A percentile compares a stretch with the other conserved stretches of the same genome.
These are phyloP conservation scores for Bryopsis sp. DNA, from an alignment of 139 green algal species.

Conservation along the genomic window DNA sequence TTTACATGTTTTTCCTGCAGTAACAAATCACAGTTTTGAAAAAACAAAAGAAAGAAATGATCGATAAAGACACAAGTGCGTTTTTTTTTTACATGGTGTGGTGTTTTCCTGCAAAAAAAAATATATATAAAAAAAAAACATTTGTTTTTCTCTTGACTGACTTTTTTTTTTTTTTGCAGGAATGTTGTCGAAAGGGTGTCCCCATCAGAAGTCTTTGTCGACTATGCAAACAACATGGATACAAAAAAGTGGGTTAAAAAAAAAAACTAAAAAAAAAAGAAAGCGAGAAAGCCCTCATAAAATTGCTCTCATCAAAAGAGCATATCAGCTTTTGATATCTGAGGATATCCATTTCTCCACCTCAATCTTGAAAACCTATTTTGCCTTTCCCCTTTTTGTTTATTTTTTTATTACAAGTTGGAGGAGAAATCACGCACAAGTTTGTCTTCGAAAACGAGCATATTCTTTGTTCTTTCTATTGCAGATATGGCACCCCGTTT, in stretches of 20 bases:
- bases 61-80: neutral
- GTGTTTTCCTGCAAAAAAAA: neutral
- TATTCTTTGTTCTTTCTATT: neutral
- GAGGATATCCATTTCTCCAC: neutral
- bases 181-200: constrained; percentile 20
- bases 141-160: neutral
- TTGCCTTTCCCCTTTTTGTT: neutral
- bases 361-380: neutral
- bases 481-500: constrained; percentile 16
- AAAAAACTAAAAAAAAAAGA: too few species aligned
- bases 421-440: neutral
- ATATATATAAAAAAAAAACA: neutral
- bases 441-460: neutral
- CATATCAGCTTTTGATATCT: neutral
- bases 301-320: constrained; percentile 9
- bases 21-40: neutral
- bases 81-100: neutral
- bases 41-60: neutral
- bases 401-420: too few species aligned
- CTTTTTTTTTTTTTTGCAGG: neutral
- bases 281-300: too few species aligned
- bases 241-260: constrained; percentile 19
- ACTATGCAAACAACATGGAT: constrained; percentile 44
- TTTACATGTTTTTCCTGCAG: too few species aligned
- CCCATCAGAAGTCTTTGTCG: constrained; percentile 26